Conservation (phyloP, 2,329 filamentous ascomycete genomes). For the Diaporthe sp. region DNA sequence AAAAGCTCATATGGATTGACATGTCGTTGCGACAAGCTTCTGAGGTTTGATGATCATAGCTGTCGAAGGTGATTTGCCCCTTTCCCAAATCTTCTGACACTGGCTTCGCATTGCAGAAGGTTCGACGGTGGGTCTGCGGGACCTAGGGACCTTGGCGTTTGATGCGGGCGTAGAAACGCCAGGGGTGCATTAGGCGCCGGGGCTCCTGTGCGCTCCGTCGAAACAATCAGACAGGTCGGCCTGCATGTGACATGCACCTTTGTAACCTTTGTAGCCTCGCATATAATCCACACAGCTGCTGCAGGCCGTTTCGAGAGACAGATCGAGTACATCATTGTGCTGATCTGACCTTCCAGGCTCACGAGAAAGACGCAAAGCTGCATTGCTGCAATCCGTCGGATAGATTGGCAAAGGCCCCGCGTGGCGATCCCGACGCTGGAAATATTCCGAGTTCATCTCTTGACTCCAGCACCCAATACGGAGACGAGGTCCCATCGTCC, state of each 20-base stretch:
- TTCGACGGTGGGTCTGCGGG: constrained; percentile 30
- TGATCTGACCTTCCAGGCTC: background rate
- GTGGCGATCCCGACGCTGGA: background rate
- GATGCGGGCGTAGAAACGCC: constrained; percentile 18
- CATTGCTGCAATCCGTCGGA: background rate
- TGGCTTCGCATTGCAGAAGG: constrained; percentile 23
- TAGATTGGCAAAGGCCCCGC: background rate
- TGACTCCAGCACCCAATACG: background rate
- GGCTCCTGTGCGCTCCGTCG: background rate
- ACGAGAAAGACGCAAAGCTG: background rate
- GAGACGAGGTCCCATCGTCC: constrained; percentile 4
- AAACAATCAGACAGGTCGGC: background rate
- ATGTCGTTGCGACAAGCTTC: constrained; percentile 35
- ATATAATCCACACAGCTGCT: background rate
- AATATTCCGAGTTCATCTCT: constrained; percentile 9
- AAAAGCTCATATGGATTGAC: constrained; percentile 23
- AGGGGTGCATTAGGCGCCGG: constrained; percentile 11
- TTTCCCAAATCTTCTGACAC: constrained; percentile 28
- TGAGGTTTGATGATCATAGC: constrained; percentile 24
- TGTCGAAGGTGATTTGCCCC: constrained; percentile 23
- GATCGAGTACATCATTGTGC: background rate
- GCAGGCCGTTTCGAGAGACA: background rate
- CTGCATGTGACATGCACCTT: background rate
- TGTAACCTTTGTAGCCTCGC: background rate
- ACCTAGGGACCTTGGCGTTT: constrained; percentile 33